Evolutionary conservation across 768 basidiomycete species (phyloP).

Genomic region (Ramaria sp.): DNA sequence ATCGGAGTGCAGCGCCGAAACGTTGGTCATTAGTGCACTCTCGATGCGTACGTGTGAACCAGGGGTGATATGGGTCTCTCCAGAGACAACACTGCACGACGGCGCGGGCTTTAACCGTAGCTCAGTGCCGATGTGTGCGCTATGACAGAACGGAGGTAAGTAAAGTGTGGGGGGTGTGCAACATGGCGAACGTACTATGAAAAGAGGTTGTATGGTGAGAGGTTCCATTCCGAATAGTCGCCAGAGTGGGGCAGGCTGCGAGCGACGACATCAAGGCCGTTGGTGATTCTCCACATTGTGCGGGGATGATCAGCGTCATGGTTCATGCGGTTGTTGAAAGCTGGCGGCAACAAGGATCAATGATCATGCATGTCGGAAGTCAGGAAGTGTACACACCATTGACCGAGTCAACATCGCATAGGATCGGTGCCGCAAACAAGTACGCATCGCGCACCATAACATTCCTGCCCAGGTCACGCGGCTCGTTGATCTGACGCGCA

Average conservation of each 20-base stretch:
- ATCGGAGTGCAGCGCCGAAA: not conserved
- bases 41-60: constrained; percentile 12
- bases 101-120: constrained; percentile 7
- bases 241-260: constrained; percentile 12
- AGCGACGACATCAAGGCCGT: constrained; percentile 11
- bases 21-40: constrained; percentile 2
- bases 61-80: constrained; percentile 10
- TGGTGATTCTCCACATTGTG: constrained; percentile 15
- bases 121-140: constrained; percentile 11
- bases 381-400: constrained; percentile 6
- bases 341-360: not conserved
- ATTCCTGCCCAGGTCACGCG: constrained; percentile 9
- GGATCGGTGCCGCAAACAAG: constrained; percentile 14
- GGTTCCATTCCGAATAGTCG: constrained; percentile 11
- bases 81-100: constrained; percentile 4
- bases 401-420: constrained; percentile 14
- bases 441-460: constrained; percentile 14
- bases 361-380: not conserved
- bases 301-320: constrained; percentile 12
- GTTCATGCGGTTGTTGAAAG: constrained; percentile 15
- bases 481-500: constrained; percentile 13
- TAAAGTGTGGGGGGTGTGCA: not conserved
- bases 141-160: not conserved
- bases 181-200: constrained; percentile 5
- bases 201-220: constrained; percentile 14